A percentile compares a stretch with the other conserved stretches of the same genome.
Evolutionary conservation across 495 filamentous ascomycete species (phyloP).

Genomic region (Penicillium subrubescens): DNA sequence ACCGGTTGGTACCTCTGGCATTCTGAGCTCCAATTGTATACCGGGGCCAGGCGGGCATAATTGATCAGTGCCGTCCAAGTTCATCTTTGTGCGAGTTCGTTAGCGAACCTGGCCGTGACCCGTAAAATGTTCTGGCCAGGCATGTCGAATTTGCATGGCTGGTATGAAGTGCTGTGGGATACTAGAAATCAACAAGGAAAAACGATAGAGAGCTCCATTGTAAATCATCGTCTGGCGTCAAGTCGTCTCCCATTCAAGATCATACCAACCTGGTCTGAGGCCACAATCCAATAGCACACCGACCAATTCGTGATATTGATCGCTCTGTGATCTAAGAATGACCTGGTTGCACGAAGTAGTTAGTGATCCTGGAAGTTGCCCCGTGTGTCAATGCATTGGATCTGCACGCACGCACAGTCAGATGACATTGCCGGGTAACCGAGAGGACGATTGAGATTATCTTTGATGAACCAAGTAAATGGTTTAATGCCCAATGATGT

Average conservation of each 20-base stretch:
- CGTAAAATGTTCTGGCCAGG: not conserved
- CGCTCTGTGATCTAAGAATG: not conserved
- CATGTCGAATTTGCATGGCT: not conserved
- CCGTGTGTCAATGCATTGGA: not conserved
- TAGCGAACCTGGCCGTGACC: not conserved
- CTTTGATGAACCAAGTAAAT: not conserved
- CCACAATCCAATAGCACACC: not conserved
- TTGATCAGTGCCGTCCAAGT: too few relatives aligned
- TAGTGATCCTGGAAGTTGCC: not conserved
- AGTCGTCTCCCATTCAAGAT: not conserved
- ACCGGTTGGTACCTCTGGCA: too few relatives aligned
- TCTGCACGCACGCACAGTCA: not conserved
- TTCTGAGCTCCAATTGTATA: too few relatives aligned
- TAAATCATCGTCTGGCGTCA: not conserved
- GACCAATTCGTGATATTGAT: not conserved
- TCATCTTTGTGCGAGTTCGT: too few relatives aligned
- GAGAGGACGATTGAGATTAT: not conserved
- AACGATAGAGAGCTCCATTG: not conserved
- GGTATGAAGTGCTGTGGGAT: too few relatives aligned
- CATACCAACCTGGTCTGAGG: not conserved
- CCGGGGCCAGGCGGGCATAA: too few relatives aligned
- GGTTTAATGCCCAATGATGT: not conserved
- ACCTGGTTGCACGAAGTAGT: not conserved
- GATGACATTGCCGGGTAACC: not conserved
- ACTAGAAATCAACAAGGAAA: not conserved